Evolutionary conservation across 1,139 yeast species (phyloP).

Genomic region (Hyphopichia buzzinii): DNA sequence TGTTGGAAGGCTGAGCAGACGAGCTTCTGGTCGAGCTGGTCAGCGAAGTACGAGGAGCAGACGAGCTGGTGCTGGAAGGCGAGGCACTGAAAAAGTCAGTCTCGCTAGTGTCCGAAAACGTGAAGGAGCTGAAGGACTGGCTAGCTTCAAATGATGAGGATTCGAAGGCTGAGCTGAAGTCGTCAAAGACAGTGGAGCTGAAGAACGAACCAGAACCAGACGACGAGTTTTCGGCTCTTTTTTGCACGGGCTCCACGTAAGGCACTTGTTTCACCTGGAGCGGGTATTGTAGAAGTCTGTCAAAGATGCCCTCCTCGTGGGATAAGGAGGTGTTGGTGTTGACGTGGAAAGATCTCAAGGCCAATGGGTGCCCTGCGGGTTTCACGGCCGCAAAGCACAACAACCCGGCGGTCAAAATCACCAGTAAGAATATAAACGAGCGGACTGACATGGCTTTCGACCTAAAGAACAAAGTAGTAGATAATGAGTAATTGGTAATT

Average conservation of each 20-base stretch:
- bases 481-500: too few species aligned
- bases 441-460: neutral
- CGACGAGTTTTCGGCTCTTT: constrained; percentile 1
- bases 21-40: constrained; percentile 4
- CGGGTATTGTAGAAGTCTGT: constrained; percentile 1
- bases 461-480: too few species aligned
- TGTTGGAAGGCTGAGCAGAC: neutral
- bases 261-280: neutral
- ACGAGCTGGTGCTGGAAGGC: neutral
- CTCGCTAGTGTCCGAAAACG: too few species aligned
- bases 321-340: too few species aligned
- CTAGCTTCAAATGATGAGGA: constrained; percentile 9
- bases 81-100: neutral
- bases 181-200: too few species aligned
- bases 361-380: too few species aligned
- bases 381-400: neutral
- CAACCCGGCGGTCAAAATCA: neutral
- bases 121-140: constrained; percentile 9
- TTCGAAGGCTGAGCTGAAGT: constrained; percentile 3
- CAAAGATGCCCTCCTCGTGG: constrained; percentile 1
- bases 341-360: too few species aligned
- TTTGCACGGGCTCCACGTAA: neutral
- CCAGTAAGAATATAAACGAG: neutral
- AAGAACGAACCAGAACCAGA: too few species aligned
- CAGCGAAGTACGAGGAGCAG: neutral